These are phyloP conservation scores for Plasmodium inui DNA, from an alignment of 169 alveolate species.

Conservation along the genomic window DNA sequence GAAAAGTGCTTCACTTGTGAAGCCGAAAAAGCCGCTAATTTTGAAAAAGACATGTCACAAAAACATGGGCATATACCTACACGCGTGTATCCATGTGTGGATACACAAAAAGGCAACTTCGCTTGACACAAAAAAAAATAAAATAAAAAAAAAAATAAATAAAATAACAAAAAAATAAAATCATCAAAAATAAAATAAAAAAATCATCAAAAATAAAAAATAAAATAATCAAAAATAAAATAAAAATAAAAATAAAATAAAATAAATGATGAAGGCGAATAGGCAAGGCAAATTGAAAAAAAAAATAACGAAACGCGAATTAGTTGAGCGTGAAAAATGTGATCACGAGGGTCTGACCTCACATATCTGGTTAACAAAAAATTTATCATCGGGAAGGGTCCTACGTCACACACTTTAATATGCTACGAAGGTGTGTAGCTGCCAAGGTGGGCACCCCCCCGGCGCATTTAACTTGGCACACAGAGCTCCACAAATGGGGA, in stretches of 20 bases:
- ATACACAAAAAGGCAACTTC: neutral
- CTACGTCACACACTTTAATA: neutral
- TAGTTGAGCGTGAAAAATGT: neutral
- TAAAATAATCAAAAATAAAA: neutral
- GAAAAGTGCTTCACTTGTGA: neutral
- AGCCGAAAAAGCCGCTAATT: neutral
- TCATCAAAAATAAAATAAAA: neutral
- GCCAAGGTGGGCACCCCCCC: neutral
- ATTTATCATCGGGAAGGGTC: neutral
- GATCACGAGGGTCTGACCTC: neutral
- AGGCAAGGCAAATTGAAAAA: neutral
- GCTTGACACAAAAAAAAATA: neutral
- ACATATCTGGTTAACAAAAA: neutral
- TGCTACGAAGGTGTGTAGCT: neutral
- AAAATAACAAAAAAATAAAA: neutral
- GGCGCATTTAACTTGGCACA: neutral
- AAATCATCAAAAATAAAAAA: neutral
- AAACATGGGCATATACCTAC: neutral
- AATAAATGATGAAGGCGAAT: neutral
- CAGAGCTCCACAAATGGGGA: neutral
- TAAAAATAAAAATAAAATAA: neutral
- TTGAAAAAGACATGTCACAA: neutral
- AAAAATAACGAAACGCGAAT: neutral
- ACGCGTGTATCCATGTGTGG: neutral
- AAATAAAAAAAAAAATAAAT: neutral